A percentile compares a stretch with the other conserved stretches of the same genome.
Evolutionary conservation across 1,139 yeast species (phyloP).

Genomic region (Arxiozyma heterogenica): DNA sequence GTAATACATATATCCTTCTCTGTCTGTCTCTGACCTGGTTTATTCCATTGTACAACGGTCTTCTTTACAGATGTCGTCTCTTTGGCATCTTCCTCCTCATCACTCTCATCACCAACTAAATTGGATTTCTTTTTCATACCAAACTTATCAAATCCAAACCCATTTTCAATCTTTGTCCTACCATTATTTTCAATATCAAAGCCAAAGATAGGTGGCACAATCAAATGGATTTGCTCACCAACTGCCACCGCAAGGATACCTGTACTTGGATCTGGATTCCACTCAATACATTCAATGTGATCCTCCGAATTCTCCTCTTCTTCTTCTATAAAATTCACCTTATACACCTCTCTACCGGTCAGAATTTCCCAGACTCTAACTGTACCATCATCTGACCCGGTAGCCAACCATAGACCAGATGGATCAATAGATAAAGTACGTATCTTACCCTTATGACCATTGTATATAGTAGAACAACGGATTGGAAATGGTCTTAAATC

Average conservation of each 20-base stretch:
- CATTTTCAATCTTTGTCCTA: conserved; percentile 70
- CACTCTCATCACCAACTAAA: conserved; percentile 37
- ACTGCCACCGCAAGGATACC: conserved; percentile 79
- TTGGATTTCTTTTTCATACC: conserved; percentile 47
- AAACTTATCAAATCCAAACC: conserved; percentile 84
- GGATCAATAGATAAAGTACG: conserved; percentile 82
- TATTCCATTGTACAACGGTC: conserved; percentile 74
- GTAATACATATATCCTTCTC: conserved; percentile 68
- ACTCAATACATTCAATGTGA: conserved; percentile 70
- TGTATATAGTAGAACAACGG: conserved; percentile 71
- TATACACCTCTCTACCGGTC: conserved; percentile 88
- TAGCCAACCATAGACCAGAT: conserved; percentile 88
- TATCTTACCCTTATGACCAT: conserved; percentile 77
- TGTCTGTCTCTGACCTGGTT: conserved; percentile 58
- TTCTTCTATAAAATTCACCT: conserved; percentile 40
- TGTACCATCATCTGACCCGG: conserved; percentile 95
- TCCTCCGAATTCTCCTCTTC: conserved; percentile 45
- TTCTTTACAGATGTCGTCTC: conserved; percentile 36
- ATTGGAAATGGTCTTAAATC: conserved; percentile 98
- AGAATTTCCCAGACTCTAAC: conserved; percentile 94
- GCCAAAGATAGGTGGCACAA: conserved; percentile 88
- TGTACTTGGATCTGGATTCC: conserved; percentile 75
- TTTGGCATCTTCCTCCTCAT: conserved; percentile 30
- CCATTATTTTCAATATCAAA: conserved; percentile 79
- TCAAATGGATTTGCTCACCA: conserved; percentile 68